phyloP scores from a whole-genome alignment of 2,329 filamentous ascomycete species.

The Rhytidhysteron rufulum region DNA sequence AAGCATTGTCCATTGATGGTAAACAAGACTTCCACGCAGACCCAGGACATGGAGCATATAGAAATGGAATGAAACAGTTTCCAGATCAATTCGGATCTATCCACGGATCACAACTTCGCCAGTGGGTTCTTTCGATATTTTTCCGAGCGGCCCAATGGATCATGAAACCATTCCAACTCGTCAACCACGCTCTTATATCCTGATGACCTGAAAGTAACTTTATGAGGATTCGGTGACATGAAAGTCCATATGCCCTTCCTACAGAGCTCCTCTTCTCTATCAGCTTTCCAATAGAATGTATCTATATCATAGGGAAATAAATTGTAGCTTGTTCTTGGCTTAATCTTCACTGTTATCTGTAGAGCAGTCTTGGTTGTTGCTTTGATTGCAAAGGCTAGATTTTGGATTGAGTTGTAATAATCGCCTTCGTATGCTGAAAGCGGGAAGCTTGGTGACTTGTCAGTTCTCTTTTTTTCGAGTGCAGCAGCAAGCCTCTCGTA shows the following conservation, averaged over 20 bases:
- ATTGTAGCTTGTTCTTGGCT: background rate
- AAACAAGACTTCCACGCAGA: too few species aligned
- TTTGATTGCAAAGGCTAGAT: constrained; percentile 1
- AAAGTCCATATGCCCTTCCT: constrained; percentile 3
- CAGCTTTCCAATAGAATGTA: constrained; percentile 10
- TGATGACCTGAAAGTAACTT: background rate
- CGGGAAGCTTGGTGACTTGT: constrained; percentile 3
- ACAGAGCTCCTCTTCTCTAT: constrained; percentile 7
- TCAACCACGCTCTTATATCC: background rate
- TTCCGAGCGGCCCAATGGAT: background rate
- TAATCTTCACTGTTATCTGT: constrained; percentile 1
- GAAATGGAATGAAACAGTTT: too few species aligned
- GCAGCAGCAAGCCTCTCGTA: background rate
- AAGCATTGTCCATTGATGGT: too few species aligned
- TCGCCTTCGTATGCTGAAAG: constrained; percentile 5
- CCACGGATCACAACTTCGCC: too few species aligned
- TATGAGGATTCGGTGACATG: background rate
- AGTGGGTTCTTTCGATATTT: too few species aligned
- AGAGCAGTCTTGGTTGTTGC: background rate
- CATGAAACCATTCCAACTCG: background rate
- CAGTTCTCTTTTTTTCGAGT: constrained; percentile 3
- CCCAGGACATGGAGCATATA: too few species aligned
- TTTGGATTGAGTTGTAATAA: constrained; percentile 4
- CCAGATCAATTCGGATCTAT: too few species aligned
- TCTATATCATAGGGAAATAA: constrained; percentile 7